A percentile compares a stretch with the other conserved stretches of the same genome.
Evolutionary conservation across 345 rosid species (phyloP).

Genomic region (Eucalyptus melliodora): DNA sequence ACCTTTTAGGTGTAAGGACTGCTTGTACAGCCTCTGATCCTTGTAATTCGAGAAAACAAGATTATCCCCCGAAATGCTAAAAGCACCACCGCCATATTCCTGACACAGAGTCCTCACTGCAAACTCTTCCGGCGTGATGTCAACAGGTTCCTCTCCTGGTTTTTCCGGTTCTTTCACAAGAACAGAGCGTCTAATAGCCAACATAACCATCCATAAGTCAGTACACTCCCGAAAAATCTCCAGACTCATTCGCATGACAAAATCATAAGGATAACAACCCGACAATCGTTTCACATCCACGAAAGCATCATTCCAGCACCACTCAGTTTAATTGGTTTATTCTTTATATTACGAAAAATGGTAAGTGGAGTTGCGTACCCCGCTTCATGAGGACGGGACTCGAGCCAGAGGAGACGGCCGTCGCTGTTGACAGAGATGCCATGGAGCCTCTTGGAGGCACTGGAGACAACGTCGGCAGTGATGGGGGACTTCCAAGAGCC

Average conservation of each 20-base stretch:
- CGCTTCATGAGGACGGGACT: slow-evolving; percentile 74
- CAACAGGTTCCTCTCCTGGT: slow-evolving; percentile 40
- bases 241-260: background rate
- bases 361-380: slow-evolving; percentile 22
- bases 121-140: slow-evolving; percentile 75
- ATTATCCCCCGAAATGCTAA: slow-evolving; percentile 34
- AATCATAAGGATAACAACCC: background rate
- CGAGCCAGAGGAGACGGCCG: slow-evolving; percentile 74
- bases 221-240: background rate
- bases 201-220: background rate
- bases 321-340: background rate
- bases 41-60: slow-evolving; percentile 77
- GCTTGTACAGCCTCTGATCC: slow-evolving; percentile 81
- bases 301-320: background rate
- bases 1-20: slow-evolving; percentile 34
- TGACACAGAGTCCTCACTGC: slow-evolving; percentile 74
- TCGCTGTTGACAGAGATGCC: slow-evolving; percentile 59
- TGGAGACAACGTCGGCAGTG: slow-evolving; percentile 78
- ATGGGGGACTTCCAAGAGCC: slow-evolving; percentile 97
- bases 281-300: background rate
- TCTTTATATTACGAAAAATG: background rate
- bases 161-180: slow-evolving; percentile 47
- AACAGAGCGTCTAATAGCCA: slow-evolving; percentile 44
- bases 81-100: slow-evolving; percentile 95
- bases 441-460: slow-evolving; percentile 65